Conservation (phyloP, 352 stramenopile genomes). For the Globisporangium splendens region DNA sequence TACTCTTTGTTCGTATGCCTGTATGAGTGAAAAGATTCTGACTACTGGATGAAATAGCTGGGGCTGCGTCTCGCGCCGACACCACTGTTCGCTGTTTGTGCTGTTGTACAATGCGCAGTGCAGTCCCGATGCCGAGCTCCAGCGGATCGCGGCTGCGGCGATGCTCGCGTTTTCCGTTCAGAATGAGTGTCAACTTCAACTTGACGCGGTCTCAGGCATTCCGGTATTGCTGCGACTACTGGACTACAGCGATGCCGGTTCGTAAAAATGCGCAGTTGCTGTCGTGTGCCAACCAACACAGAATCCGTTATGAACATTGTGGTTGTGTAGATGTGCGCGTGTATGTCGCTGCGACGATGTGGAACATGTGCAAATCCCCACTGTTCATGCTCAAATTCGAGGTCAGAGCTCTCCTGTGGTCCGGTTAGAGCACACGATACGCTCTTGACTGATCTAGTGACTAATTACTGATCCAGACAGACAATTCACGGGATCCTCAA, state of each 20-base stretch:
- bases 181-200: conserved; percentile 66
- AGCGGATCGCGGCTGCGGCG: conserved; percentile 43
- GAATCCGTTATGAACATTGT: no score
- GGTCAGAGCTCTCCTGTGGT: conserved; percentile 12
- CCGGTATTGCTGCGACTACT: conserved; percentile 45
- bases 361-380: conserved; percentile 69
- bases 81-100: conserved; percentile 61
- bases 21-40: not conserved
- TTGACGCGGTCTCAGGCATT: conserved; percentile 47
- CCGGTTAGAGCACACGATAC: not conserved
- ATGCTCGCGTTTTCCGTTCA: conserved; percentile 67
- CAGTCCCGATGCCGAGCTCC: conserved; percentile 25
- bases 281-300: no score
- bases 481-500: conserved; percentile 65
- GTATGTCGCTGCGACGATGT: conserved; percentile 50
- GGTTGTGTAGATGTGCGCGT: conserved; percentile 30
- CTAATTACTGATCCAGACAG: conserved; percentile 9
- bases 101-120: conserved; percentile 33
- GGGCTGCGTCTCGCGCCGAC: conserved; percentile 65
- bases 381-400: conserved; percentile 67
- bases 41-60: conserved; percentile 27
- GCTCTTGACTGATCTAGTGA: no score
- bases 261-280: no score
- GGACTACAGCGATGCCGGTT: conserved; percentile 32
- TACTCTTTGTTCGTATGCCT: not conserved